phyloP scores from a whole-genome alignment of 2,329 filamentous ascomycete genomes.

The Nemania sp. region DNA sequence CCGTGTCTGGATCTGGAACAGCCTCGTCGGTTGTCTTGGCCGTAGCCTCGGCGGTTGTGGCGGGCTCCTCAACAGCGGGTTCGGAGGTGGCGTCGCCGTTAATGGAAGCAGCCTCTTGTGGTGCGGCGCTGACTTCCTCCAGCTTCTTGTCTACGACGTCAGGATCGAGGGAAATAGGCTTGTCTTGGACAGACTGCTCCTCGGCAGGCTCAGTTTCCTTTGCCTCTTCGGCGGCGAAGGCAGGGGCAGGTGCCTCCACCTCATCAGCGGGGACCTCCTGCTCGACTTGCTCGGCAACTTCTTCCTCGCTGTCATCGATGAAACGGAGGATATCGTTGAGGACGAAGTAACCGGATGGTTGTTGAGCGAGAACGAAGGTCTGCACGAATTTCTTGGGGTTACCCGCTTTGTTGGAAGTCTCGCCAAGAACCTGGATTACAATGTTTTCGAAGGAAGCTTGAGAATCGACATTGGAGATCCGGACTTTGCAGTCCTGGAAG shows the following conservation, averaged over 20 bases:
- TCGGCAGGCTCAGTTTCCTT: slow-evolving; percentile 52
- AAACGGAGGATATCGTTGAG: slow-evolving; percentile 98
- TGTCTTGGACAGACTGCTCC: slow-evolving; percentile 53
- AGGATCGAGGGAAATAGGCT: slow-evolving; percentile 53
- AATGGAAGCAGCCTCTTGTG: slow-evolving; percentile 55
- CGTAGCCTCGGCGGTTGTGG: slow-evolving; percentile 48
- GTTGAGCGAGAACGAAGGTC: slow-evolving; percentile 95
- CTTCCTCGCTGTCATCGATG: slow-evolving; percentile 84
- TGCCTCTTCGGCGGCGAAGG: slow-evolving; percentile 46
- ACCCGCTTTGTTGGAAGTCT: slow-evolving; percentile 93
- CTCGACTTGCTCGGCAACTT: slow-evolving; percentile 61
- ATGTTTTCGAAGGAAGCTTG: slow-evolving; percentile 94
- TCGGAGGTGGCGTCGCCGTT: slow-evolving; percentile 57
- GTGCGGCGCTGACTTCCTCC: slow-evolving; percentile 67
- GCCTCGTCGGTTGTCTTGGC: slow-evolving; percentile 46
- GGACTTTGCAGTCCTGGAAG: slow-evolving; percentile 98
- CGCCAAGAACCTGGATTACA: slow-evolving; percentile 96
- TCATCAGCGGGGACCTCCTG: slow-evolving; percentile 44
- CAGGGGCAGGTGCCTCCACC: slow-evolving; percentile 48
- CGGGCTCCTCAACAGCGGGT: slow-evolving; percentile 50
- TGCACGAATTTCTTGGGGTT: slow-evolving; percentile 97
- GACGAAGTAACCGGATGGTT: slow-evolving; percentile 97
- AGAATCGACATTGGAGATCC: slow-evolving; percentile 96
- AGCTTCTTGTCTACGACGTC: slow-evolving; percentile 79
- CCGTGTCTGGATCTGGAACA: slow-evolving; percentile 63